Percentiles rank a stretch among this genome's conserved stretches.
phyloP scores from a whole-genome alignment of 2,329 filamentous ascomycete genomes.

The Chalaropsis thielavioides region DNA sequence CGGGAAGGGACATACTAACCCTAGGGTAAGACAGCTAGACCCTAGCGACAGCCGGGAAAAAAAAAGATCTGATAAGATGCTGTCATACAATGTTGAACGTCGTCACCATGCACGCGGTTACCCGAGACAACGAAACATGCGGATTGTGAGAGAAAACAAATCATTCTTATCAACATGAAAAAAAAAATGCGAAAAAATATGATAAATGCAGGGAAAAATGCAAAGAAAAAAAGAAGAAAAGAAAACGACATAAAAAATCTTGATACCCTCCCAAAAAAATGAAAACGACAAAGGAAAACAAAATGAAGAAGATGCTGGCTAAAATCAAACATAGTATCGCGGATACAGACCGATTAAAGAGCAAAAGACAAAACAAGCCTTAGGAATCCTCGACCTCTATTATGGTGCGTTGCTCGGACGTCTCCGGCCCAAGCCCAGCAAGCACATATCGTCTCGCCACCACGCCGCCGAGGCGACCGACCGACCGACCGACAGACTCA shows the following conservation, averaged over 20 bases:
- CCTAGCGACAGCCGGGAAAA: not conserved
- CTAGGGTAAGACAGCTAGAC: not conserved
- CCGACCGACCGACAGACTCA: not conserved
- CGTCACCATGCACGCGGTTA: too few species aligned
- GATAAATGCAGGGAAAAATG: not conserved
- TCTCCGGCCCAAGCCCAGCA: not conserved
- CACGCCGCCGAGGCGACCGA: not conserved
- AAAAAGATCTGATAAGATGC: not conserved
- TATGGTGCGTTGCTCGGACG: not conserved
- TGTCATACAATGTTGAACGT: not conserved
- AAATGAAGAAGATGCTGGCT: not conserved
- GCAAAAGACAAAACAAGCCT: not conserved
- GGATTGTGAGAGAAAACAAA: not conserved
- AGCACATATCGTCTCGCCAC: not conserved
- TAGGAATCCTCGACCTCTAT: not conserved
- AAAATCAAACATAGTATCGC: conserved; percentile 4
- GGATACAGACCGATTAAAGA: conserved; percentile 2
- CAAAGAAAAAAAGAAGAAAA: not conserved
- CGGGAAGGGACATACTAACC: not conserved
- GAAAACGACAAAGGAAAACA: not conserved
- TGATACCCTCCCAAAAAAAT: not conserved
- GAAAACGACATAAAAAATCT: not conserved
- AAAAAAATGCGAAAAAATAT: not conserved
- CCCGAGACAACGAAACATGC: too few species aligned
- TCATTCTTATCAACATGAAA: not conserved